Evolutionary conservation across 768 basidiomycete species (phyloP).

Genomic region (Termitomyces sp.): DNA sequence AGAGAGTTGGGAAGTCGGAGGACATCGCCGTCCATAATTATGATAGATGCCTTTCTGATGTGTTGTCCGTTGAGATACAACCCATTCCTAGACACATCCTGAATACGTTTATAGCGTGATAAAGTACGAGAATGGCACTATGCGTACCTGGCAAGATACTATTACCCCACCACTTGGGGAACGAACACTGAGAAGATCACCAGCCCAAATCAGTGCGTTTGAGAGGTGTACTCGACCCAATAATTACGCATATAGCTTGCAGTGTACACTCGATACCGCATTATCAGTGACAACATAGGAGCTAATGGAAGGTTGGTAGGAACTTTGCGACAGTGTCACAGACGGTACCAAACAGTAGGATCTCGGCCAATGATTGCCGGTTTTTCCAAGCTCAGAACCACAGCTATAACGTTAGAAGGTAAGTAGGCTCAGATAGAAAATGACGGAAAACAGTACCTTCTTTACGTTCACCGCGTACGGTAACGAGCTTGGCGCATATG

Average conservation of each 20-base stretch:
- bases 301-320: conserved; percentile 20
- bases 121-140: background rate
- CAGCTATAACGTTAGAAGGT: conserved; percentile 33
- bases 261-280: conserved; percentile 68
- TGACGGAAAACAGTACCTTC: conserved; percentile 45
- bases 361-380: conserved; percentile 72
- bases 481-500: conserved; percentile 75
- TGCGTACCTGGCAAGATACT: conserved; percentile 70
- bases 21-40: conserved; percentile 75
- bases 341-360: conserved; percentile 57
- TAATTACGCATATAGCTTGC: conserved; percentile 76
- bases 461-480: conserved; percentile 54
- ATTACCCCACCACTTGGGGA: conserved; percentile 71
- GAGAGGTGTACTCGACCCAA: background rate
- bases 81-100: conserved; percentile 78
- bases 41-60: conserved; percentile 62
- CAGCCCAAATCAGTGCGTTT: background rate
- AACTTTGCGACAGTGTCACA: background rate
- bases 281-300: conserved; percentile 63
- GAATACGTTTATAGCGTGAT: background rate
- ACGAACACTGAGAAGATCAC: conserved; percentile 45
- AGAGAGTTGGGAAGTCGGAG: conserved; percentile 66
- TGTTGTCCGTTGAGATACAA: conserved; percentile 65
- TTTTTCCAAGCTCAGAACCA: conserved; percentile 56
- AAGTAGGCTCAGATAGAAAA: background rate